A percentile compares a stretch with the other conserved stretches of the same genome.
Evolutionary conservation across 75 land plant genomes (phyloP).

Genomic region (Selaginella tamariscina): DNA sequence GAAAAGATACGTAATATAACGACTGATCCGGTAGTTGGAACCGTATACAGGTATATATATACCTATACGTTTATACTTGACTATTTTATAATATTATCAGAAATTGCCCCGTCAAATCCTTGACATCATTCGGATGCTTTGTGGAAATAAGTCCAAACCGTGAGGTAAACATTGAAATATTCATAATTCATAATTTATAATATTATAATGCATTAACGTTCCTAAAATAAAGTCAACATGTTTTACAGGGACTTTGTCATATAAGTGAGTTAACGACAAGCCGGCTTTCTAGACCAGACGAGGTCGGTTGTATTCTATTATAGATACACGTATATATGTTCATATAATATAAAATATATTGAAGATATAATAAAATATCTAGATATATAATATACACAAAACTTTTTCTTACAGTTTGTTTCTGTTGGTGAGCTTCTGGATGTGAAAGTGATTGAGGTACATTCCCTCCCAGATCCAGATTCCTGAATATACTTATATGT

Average conservation of each 20-base stretch:
- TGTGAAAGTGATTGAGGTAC: conserved; percentile 92
- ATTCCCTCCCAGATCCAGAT: background rate
- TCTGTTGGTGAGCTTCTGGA: conserved; percentile 82
- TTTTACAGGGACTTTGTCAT: conserved; percentile 83
- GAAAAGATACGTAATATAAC: background rate
- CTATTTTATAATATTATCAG: conserved; percentile 24
- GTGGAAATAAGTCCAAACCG: conserved; percentile 88
- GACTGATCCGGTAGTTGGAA: background rate
- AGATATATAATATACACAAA: background rate
- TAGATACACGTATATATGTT: background rate
- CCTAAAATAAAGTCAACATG: background rate
- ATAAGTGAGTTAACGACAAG: conserved; percentile 73
- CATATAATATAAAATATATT: background rate
- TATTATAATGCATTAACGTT: background rate
- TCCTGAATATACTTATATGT: background rate
- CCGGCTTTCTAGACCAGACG: conserved; percentile 71
- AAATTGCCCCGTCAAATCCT: conserved; percentile 76
- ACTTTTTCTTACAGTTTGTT: conserved; percentile 35
- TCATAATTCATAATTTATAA: background rate
- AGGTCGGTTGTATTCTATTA: conserved; percentile 21
- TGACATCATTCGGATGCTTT: conserved; percentile 78
- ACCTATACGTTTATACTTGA: background rate
- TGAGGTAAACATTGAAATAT: conserved; percentile 50
- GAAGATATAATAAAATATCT: background rate
- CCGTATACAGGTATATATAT: conserved; percentile 6